Evolutionary conservation across 345 rosid genomes (phyloP), one percentile per base, ranked within the genome.

Genomic region (Citrus mangshanensis): DNA sequence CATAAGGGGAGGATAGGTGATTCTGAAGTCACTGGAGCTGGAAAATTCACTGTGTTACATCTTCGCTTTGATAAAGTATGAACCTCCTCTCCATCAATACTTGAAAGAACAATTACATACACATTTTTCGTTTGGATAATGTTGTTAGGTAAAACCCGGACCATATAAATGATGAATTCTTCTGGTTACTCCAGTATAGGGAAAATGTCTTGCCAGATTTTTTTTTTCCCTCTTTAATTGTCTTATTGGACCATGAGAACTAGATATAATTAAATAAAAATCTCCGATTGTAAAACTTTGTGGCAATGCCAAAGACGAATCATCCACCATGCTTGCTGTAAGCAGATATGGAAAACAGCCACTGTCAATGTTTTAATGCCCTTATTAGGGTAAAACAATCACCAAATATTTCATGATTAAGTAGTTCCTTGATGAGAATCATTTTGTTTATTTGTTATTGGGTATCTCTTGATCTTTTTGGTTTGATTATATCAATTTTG

Each of bases 21-120:
- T 76, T 64, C 86, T 22, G 87, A 81, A 34, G 82, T 82, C 70
- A 76, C 67, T 56, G 86, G 88, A 70, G 79, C 91, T 68, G 93
- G 92, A 77, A 94, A 91, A 88, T 96, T 88, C 66, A 95, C 85
- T 6, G 98, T 93, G 74, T 79, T 94, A 75, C 98, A 96, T 90
- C 98, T 96, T 85, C 98, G 98, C 49, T 96, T 96, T 74, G 99
- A 96, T 86, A 94, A 94, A 84, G 99, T 96, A 80, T 71, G 82
- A 49, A 75, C 78, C 73, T 77, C 9, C 69, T 27, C 58, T 71
- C 61, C 64, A 54, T 19, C 4, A 75, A 71, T 51, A n/a, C 24
- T 65, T 55, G 32, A 59, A 71, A 63, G 27, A 56, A 73, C 9
- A 21, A 37, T 66, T 25, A 8, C 75, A 28, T 22, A n/a, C 67